Evolutionary conservation across 345 rosid genomes (phyloP), one percentile per base, ranked within the genome.

Genomic region (Salix purpurea): DNA sequence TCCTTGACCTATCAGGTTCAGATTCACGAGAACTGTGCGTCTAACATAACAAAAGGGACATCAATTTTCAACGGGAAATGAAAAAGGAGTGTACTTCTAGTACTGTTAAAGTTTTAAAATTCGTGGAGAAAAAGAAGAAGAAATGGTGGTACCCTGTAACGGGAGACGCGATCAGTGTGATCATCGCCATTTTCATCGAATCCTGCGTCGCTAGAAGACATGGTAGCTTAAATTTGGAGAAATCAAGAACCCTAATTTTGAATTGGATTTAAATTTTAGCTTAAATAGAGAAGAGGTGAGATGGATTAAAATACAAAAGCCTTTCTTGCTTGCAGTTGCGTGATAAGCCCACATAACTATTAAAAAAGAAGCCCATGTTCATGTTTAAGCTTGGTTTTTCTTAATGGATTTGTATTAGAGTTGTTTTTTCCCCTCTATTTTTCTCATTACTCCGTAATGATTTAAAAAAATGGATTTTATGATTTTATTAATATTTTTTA

Each of bases 1-100:
- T 46, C 61, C 74, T 75, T 44, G 79, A 44, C 76, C 79, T 81
- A 37, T 70, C 84, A 54, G 32, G 74, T 69, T 70, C 76, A 12
- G 71, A 81, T 2, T 72, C 60, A 13, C 65, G 76, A n/a, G 81
- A 81, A 56, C 37, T 61, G 34, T 36, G 67, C 78, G 62, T 58
- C 62, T 58, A 58, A 1, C 62, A 58, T 58, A 58, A 58, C 13
- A 40, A 58, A 58, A 23, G 1, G 62, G 62, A 9, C 15, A 58
- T 58, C 3, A 58, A 58, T 23, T 58, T 1, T 58, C 62, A 7
- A 4, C 24, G 62, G 28, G 4, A n/a, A 3, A 58, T 24, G 28
- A 14, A 46, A 46, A 46, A 0, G 16, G 52, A n/a, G 62, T n/a
- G 28, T 9, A 10, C 62, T 58, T 58, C 28, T 58, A 23, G 6